Evolutionary conservation across 306 rosid genomes (phyloP).

Genomic region (Medicago ruthenica): DNA sequence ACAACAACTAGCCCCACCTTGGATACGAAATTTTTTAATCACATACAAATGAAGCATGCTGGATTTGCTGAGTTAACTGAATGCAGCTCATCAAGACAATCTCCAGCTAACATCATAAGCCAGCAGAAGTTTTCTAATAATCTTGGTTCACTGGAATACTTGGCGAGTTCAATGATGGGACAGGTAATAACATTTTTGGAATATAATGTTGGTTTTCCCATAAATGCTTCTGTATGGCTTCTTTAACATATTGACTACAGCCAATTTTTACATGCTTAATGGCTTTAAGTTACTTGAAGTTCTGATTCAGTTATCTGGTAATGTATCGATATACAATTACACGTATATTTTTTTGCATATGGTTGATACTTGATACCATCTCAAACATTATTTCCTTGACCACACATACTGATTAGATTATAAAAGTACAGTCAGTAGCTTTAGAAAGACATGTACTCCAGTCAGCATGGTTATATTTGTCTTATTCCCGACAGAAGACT

Average conservation of each 20-base stretch:
- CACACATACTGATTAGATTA: slow-evolving; percentile 10
- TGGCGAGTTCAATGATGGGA: slow-evolving; percentile 72
- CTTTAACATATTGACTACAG: slow-evolving; percentile 3
- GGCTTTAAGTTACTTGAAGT: slow-evolving; percentile 34
- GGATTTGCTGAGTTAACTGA: slow-evolving; percentile 48
- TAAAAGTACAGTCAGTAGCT: background rate
- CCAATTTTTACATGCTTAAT: slow-evolving; percentile 15
- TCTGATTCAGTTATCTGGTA: slow-evolving; percentile 17
- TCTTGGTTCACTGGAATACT: slow-evolving; percentile 83
- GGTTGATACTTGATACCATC: background rate
- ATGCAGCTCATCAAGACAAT: slow-evolving; percentile 47
- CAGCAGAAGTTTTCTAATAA: slow-evolving; percentile 58
- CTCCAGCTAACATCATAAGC: slow-evolving; percentile 58
- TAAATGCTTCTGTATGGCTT: slow-evolving; percentile 23
- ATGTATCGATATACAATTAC: background rate
- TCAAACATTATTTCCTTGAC: background rate
- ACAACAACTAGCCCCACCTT: slow-evolving; percentile 42
- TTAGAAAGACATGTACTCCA: background rate
- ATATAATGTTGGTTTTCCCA: slow-evolving; percentile 1
- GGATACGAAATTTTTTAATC: slow-evolving; percentile 57
- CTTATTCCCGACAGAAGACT: background rate
- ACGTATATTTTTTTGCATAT: slow-evolving; percentile 22
- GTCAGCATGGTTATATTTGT: background rate
- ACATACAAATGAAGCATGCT: slow-evolving; percentile 55
- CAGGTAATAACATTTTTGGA: slow-evolving; percentile 62